Percentiles rank a stretch among this genome's conserved stretches.
phyloP scores from a whole-genome alignment of 2,329 filamentous ascomycete species.

The Botrytis aclada region DNA sequence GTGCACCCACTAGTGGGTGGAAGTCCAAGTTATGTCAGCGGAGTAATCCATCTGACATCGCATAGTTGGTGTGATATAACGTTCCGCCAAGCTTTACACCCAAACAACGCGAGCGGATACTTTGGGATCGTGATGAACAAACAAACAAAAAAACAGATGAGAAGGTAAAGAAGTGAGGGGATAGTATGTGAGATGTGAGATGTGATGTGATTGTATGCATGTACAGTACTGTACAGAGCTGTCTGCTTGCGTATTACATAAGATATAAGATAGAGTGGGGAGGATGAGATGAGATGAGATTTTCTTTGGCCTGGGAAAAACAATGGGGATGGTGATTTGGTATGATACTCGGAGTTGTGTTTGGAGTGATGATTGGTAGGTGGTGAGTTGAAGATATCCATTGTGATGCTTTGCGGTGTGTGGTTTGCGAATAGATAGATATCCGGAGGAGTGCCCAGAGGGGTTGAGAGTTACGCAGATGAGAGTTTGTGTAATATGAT shows the following conservation, averaged over 20 bases:
- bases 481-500: neutral
- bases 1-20: no score
- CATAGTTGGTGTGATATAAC: neutral
- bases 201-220: neutral
- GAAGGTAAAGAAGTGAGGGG: neutral
- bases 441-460: neutral
- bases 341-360: neutral
- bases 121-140: neutral
- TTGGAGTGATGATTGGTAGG: neutral
- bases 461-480: neutral
- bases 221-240: neutral
- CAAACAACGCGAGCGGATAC: neutral
- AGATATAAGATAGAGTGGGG: slow-evolving; percentile 11
- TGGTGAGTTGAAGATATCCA: neutral
- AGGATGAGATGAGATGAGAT: slow-evolving; percentile 11
- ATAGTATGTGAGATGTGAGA: neutral
- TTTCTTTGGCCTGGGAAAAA: neutral
- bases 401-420: neutral
- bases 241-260: slow-evolving; percentile 9
- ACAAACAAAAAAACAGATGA: neutral
- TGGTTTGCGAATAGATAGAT: neutral
- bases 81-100: neutral
- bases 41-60: neutral
- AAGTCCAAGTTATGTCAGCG: neutral
- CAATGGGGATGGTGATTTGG: neutral